Base-by-base conservation (phyloP, 1,139 yeast species). In the Hyphopichia wangnamkhiaoensis region DNA sequence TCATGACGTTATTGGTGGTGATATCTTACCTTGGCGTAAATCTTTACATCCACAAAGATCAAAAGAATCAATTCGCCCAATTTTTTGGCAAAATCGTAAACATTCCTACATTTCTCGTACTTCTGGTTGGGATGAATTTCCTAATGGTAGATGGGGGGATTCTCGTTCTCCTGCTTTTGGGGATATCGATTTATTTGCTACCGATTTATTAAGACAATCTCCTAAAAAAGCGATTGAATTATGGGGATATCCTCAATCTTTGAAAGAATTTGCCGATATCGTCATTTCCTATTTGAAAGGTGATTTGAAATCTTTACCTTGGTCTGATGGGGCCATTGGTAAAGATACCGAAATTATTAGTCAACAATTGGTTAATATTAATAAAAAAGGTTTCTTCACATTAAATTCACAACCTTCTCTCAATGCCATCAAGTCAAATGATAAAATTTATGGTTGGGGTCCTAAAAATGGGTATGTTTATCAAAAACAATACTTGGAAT, bases 71-170 rank as follows among this genome's bases (percentile, higher is more conserved):
- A 90, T 91, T 38, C 80, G 97, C 54, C 98, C 98, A 14, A 91
- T 93, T 49, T 91, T 91, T 62, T 93, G 98, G 98, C 88, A 88
- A 61, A 86, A 90, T 63, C 80, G 97, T 68, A 91, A 91, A 58
- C 87, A 86, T 62, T 84, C 95, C 16, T 93, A 91, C 60, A 82
- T 90, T 46, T 79, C 90, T 32, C 79, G 98, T 62, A 93, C 98
- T 15, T 82, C 95, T 27, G 86, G 87, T 42, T 89, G 96, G 95
- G 95, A 89, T 65, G 96, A 89, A 61, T 89, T 88, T 59, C 96
- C 96, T 37, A 89, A 89, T 63, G 96, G 96, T 48, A 76, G 96
- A 65, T 89, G 95, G 87, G 96, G 96, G 57, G 95, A 89, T 58
- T 84, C 96, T 8, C 75, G 94, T 42, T 88, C 96, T 31, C 96